These are phyloP conservation scores for Gossypium raimondii DNA, from an alignment of 345 rosid genomes.

Conservation along the genomic window DNA sequence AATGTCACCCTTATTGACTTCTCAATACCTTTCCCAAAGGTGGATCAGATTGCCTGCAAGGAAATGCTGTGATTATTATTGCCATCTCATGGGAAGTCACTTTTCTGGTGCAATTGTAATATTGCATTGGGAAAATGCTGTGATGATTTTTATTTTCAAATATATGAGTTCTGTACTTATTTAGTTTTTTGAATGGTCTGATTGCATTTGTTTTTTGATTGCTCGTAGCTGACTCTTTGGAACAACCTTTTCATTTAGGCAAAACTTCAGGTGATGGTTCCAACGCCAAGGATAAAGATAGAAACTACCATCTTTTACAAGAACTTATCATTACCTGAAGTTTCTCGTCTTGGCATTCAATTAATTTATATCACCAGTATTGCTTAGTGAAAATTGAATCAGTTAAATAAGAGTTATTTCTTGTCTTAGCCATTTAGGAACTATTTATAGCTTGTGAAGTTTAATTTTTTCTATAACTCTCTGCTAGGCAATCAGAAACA, in stretches of 20 bases:
- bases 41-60: constrained; percentile 68
- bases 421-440: not conserved
- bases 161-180: not conserved
- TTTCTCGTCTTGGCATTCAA: not conserved
- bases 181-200: not conserved
- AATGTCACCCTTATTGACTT: constrained; percentile 72
- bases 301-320: constrained; percentile 32
- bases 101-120: constrained; percentile 13
- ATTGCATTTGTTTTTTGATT: not conserved
- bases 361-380: not conserved
- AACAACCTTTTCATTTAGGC: constrained; percentile 29
- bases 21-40: constrained; percentile 75
- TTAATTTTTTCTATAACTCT: not conserved
- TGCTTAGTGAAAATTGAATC: not conserved
- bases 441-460: not conserved
- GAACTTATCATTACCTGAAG: not conserved
- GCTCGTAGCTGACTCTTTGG: constrained; percentile 13
- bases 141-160: not conserved
- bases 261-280: constrained; percentile 38
- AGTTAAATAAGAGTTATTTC: not conserved
- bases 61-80: constrained; percentile 64
- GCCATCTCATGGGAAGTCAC: constrained; percentile 48
- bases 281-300: constrained; percentile 33
- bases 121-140: not conserved
- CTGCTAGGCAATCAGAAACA: not conserved